Base-by-base conservation (phyloP, 2,329 filamentous ascomycete genomes). In the Piedraia hortae region DNA sequence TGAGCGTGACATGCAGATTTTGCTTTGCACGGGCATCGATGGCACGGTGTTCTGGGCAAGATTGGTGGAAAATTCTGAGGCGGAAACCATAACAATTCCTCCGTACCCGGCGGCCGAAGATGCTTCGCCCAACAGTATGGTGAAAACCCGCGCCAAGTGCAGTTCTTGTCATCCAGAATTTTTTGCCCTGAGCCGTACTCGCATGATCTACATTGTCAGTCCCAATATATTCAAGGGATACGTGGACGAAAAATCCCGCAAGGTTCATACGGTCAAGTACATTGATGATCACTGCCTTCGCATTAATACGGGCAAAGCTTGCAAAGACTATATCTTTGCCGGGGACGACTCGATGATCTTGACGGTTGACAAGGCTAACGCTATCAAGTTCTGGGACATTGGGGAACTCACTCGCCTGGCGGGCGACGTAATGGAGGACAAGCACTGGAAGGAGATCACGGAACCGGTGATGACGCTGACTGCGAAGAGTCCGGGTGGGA, bases 361-460 rank as follows among this genome's bases (percentile, higher is more conserved):
- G 20, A 91, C 82, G 21, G 62, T 97, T 23, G 88, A 97, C 46
- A 97, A 97, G 53, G 82, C 78, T 27, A 88, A 85, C 21, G 69
- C 77, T 29, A 69, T 93, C 50, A 85, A 89, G 47, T 91, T 97
- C 54, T 97, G 85, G 88, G 85, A 97, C 44, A 75, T 93, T 32
- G 73, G 73, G 27, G 64, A 73, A 28, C 57, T 91, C 25, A 70
- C 56, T 5, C 48, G 56, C 22, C 46, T 47, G 14, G 43, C 47
- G 10, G 51, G 50, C 26, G 47, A 53, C 10, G 21, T 16, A 13
- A 11, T 10, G 5, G 11, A 13, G 12, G 35, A 41, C 18, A 33
- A 27, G 20, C 47, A 49, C 22, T 47, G 55, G 21, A 44, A 42
- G 12, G 37, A 41, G 21, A 62, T 93, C 27, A 77, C 74, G 35